phyloP scores from a whole-genome alignment of 169 alveolate genomes.

The Plasmodium adleri region DNA sequence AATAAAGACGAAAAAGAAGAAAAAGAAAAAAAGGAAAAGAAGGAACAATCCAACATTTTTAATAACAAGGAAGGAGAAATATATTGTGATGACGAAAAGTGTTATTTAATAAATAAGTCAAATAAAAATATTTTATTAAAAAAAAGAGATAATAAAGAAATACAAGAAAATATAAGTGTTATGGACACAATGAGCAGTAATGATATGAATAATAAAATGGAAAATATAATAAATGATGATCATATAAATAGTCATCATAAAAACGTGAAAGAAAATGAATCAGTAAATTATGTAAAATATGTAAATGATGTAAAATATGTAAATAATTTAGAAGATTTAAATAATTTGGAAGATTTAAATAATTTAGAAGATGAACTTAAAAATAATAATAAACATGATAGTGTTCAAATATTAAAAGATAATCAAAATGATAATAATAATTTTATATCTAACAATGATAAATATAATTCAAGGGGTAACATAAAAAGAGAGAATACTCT shows the following conservation, averaged over 20 bases:
- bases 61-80: conserved; percentile 14
- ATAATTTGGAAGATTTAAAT: neutral
- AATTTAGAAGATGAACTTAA: neutral
- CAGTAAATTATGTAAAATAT: too few species aligned
- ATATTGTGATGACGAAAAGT: conserved; percentile 16
- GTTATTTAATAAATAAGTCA: conserved; percentile 15
- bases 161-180: neutral
- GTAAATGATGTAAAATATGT: too few species aligned
- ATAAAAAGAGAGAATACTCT: neutral
- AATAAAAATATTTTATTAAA: conserved; percentile 12
- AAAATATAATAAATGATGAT: neutral
- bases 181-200: neutral
- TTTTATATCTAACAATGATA: neutral
- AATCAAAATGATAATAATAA: neutral
- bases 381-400: neutral
- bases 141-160: neutral
- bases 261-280: neutral
- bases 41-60: neutral
- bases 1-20: neutral
- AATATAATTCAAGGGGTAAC: neutral
- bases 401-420: neutral
- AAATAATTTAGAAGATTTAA: too few species aligned
- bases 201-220: neutral
- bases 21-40: neutral
- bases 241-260: neutral